phyloP scores from a whole-genome alignment of 192 early-diverging fungal genomes.

The Linnemannia schmuckeri region DNA sequence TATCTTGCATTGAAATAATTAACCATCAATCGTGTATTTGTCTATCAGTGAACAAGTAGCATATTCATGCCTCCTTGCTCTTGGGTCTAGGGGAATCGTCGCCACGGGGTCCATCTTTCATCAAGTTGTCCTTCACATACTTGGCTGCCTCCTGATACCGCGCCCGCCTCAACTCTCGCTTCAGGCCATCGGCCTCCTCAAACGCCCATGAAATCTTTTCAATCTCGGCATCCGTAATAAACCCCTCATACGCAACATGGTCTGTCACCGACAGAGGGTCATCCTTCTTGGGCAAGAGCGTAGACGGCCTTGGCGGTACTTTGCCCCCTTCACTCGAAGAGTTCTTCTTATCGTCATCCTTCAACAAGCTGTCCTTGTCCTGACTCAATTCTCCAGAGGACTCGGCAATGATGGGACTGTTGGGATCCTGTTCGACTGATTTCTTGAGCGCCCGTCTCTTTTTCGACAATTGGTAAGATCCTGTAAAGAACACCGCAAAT shows the following conservation, averaged over 20 bases:
- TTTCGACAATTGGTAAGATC: constrained; percentile 37
- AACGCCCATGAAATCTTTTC: constrained; percentile 19
- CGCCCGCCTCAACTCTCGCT: constrained; percentile 29
- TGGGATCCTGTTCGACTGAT: constrained; percentile 10
- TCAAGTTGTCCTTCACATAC: constrained; percentile 35
- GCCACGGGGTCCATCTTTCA: neutral
- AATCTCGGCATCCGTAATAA: constrained; percentile 43
- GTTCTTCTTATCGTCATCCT: neutral
- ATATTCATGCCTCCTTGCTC: neutral
- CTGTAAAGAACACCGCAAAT: constrained; percentile 49
- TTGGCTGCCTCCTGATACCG: constrained; percentile 46
- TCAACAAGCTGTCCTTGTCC: constrained; percentile 19
- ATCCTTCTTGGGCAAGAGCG: constrained; percentile 8
- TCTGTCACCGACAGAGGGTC: constrained; percentile 47
- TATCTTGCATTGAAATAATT: neutral
- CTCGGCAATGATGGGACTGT: constrained; percentile 28
- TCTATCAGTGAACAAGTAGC: neutral
- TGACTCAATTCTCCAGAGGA: constrained; percentile 41
- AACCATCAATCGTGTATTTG: neutral
- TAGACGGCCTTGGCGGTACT: neutral
- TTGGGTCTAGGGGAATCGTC: neutral
- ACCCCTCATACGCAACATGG: constrained; percentile 42
- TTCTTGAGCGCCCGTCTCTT: constrained; percentile 24
- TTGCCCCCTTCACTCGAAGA: neutral
- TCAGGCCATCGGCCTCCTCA: constrained; percentile 8